Percentiles rank a stretch among this genome's conserved stretches.
Conservation (phyloP, 2,329 filamentous ascomycete genomes). For the Hypoxylon sp. region DNA sequence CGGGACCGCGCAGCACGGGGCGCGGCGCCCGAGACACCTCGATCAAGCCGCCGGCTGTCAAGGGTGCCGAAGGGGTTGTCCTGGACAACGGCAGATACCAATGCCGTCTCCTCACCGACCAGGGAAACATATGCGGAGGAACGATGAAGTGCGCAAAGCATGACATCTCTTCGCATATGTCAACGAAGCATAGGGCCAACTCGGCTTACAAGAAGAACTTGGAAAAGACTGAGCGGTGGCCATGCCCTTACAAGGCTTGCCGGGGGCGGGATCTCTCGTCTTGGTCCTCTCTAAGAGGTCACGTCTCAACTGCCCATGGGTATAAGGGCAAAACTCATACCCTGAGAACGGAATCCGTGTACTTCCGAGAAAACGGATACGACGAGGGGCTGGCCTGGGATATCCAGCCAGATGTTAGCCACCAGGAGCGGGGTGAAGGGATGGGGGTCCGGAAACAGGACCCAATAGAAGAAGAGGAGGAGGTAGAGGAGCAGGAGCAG, state of each 20-base stretch:
- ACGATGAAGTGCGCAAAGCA: not conserved
- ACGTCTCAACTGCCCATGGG: not conserved
- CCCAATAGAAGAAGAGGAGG: no score
- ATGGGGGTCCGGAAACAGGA: no score
- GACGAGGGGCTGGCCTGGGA: no score
- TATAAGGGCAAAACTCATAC: no score
- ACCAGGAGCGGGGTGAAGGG: no score
- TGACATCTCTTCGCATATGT: not conserved
- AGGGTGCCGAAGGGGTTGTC: not conserved
- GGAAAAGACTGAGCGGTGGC: not conserved
- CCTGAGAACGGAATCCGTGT: no score
- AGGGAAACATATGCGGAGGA: not conserved
- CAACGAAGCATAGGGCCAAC: not conserved
- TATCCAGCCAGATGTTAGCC: no score
- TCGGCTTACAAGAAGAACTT: slow-evolving; percentile 1
- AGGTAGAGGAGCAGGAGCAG: no score
- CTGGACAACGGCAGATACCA: not conserved
- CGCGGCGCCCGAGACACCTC: not conserved
- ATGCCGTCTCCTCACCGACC: not conserved
- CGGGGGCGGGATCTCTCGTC: no score
- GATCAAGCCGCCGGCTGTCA: not conserved
- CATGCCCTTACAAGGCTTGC: no score
- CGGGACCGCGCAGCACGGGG: not conserved
- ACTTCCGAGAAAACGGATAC: no score
- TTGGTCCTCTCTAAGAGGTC: not conserved